phyloP scores from a whole-genome alignment of 1,284 basidiomycete species.

The Cryptococcus sp. region DNA sequence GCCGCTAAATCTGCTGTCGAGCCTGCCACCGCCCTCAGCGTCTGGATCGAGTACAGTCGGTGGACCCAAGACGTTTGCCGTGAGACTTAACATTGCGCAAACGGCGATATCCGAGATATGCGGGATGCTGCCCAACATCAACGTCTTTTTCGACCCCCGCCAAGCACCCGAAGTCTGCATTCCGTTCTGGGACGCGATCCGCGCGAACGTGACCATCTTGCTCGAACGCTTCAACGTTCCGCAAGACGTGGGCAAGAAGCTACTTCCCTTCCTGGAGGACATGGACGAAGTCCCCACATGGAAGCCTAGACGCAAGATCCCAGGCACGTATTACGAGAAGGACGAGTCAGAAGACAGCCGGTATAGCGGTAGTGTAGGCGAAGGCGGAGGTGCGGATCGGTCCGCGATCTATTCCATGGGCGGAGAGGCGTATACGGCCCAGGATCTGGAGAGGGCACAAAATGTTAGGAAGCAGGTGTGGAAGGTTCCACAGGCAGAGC shows the following conservation, averaged over 20 bases:
- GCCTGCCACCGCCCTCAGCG: conserved; percentile 6
- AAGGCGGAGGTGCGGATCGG: neutral
- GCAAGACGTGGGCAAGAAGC: conserved; percentile 3
- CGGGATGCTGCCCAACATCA: neutral
- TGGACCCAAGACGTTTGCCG: conserved; percentile 9
- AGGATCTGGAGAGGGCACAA: neutral
- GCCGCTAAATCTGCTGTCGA: conserved; percentile 2
- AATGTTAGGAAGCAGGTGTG: neutral
- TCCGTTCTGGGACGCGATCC: conserved; percentile 5
- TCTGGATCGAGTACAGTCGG: neutral
- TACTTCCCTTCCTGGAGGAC: conserved; percentile 8
- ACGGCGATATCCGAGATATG: conserved; percentile 6
- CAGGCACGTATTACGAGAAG: neutral
- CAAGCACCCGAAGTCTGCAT: neutral
- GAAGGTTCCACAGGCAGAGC: neutral
- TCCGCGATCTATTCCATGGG: neutral
- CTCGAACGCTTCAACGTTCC: conserved; percentile 7
- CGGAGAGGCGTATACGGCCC: neutral
- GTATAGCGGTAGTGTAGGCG: neutral
- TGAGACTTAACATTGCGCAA: conserved; percentile 10
- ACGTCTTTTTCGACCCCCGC: neutral
- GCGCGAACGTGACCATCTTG: conserved; percentile 1
- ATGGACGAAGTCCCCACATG: neutral
- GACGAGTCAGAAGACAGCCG: neutral
- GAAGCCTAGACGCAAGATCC: neutral